Conservation (phyloP, 129 eudicot genomes). For the Flaveria bidentis region DNA sequence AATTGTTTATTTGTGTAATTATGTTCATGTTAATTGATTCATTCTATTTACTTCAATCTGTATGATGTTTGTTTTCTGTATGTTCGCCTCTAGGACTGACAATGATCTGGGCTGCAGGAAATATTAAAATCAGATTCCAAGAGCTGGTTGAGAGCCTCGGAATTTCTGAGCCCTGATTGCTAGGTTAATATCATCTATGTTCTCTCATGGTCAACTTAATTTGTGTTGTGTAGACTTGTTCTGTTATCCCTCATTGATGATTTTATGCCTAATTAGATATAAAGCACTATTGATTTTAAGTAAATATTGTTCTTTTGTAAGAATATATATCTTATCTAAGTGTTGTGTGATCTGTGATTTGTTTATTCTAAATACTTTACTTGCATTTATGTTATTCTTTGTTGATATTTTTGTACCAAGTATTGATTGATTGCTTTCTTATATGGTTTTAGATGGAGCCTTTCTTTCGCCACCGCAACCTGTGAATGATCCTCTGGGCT, state of each 20-base stretch:
- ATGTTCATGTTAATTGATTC: too few relatives aligned
- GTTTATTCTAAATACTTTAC: background rate
- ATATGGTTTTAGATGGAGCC: conserved; percentile 21
- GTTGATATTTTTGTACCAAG: background rate
- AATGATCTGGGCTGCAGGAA: conserved; percentile 83
- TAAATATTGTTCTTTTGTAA: background rate
- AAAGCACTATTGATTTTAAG: background rate
- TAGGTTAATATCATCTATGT: conserved; percentile 69
- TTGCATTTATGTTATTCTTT: background rate
- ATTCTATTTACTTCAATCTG: background rate
- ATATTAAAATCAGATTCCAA: conserved; percentile 56
- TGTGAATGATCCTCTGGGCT: conserved; percentile 6
- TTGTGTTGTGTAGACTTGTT: conserved; percentile 11
- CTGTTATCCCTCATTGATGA: background rate
- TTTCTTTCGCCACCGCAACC: conserved; percentile 18
- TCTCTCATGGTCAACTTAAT: conserved; percentile 41
- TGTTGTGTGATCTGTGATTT: too few relatives aligned
- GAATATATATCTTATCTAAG: too few relatives aligned
- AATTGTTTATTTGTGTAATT: too few relatives aligned
- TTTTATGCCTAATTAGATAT: conserved; percentile 9
- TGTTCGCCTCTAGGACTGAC: conserved; percentile 44
- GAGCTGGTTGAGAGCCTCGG: conserved; percentile 91
- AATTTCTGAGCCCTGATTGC: conserved; percentile 53
- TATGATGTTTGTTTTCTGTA: conserved; percentile 15
- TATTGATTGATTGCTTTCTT: conserved; percentile 23